Percentiles rank a stretch among this genome's conserved stretches.
Conservation (phyloP, 768 basidiomycete genomes). For the Auriscalpium vulgare region DNA sequence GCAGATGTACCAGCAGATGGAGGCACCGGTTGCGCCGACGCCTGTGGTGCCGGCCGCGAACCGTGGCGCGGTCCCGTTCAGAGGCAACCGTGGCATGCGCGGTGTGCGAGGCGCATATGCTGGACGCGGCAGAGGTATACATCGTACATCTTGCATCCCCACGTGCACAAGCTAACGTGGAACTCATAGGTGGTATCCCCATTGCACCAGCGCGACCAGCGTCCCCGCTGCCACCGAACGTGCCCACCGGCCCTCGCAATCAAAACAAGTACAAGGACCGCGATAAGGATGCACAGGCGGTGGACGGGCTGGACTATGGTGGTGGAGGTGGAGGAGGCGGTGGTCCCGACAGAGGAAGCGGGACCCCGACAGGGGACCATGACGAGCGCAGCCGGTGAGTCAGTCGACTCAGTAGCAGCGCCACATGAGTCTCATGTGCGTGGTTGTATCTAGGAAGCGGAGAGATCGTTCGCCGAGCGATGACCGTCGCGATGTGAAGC, state of each 20-base stretch:
- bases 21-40: constrained; percentile 41
- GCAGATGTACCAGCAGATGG: constrained; percentile 64
- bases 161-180: not conserved
- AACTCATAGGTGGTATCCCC: constrained; percentile 22
- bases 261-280: constrained; percentile 89
- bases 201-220: constrained; percentile 64
- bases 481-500: constrained; percentile 13
- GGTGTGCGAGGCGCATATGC: constrained; percentile 34
- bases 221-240: constrained; percentile 79
- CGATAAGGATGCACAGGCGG: constrained; percentile 76
- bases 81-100: constrained; percentile 34
- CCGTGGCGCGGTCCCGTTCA: constrained; percentile 21
- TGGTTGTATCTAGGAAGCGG: constrained; percentile 5
- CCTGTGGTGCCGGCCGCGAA: constrained; percentile 33
- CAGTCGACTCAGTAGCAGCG: not conserved
- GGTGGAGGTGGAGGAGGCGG: constrained; percentile 31
- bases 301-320: constrained; percentile 86
- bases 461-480: constrained; percentile 16
- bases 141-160: not conserved
- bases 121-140: constrained; percentile 32
- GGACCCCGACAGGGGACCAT: constrained; percentile 2
- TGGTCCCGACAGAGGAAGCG: constrained; percentile 19
- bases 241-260: constrained; percentile 82
- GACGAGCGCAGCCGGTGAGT: constrained; percentile 16
- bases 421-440: not conserved